These are phyloP conservation scores for Dioszegia hungarica DNA, from an alignment of 768 basidiomycete genomes.

Conservation along the genomic window DNA sequence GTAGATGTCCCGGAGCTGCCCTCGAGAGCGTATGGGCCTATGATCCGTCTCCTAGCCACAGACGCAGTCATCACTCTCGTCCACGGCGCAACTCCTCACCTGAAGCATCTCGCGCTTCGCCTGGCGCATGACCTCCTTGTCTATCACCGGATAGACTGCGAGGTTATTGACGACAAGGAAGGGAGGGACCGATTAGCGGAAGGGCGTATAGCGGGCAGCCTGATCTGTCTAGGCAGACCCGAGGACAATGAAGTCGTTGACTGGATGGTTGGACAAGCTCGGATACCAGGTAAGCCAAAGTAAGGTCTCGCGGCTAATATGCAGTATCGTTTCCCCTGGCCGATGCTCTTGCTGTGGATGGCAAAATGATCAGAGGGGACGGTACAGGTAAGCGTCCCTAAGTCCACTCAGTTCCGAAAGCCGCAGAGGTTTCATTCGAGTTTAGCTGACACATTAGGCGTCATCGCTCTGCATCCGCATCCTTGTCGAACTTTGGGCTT, in stretches of 20 bases:
- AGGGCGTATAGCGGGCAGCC: conserved; percentile 32
- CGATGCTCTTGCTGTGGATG: conserved; percentile 21
- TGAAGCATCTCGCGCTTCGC: conserved; percentile 58
- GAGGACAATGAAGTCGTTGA: conserved; percentile 35
- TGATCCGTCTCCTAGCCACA: conserved; percentile 64
- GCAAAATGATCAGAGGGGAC: conserved; percentile 21
- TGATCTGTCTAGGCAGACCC: conserved; percentile 39
- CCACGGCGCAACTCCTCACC: conserved; percentile 38
- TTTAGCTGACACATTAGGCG: conserved; percentile 49
- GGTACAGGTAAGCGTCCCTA: conserved; percentile 17
- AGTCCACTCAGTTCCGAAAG: too few species aligned
- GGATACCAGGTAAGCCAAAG: conserved; percentile 55
- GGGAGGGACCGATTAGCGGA: conserved; percentile 30
- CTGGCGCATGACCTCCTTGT: conserved; percentile 64
- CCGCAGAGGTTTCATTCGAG: too few species aligned
- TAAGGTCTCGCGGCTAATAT: conserved; percentile 2
- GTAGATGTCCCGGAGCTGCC: not conserved
- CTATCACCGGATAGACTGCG: conserved; percentile 67
- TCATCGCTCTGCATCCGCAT: conserved; percentile 68
- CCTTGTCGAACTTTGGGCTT: conserved; percentile 50
- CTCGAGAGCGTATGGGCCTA: conserved; percentile 54
- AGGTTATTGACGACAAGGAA: conserved; percentile 56
- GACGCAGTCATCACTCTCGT: conserved; percentile 59
- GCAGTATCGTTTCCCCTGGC: conserved; percentile 29
- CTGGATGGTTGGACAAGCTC: conserved; percentile 51